Conservation (phyloP, 805 yeast genomes). For the Starmera caribaea region DNA sequence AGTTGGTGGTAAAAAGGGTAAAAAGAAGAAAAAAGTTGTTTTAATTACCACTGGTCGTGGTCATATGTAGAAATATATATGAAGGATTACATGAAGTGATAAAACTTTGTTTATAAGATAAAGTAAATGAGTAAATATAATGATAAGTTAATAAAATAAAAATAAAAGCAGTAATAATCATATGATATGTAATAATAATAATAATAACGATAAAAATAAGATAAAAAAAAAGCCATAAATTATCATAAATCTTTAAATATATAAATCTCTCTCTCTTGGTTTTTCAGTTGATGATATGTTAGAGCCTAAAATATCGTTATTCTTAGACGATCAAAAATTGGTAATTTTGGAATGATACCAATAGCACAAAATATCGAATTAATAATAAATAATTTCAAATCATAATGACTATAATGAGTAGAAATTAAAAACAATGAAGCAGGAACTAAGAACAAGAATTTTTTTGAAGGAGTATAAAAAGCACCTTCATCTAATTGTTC, state of each 20-base stretch:
- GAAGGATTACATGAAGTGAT: no score
- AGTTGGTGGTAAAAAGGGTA: constrained; percentile 6
- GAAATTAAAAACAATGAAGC: constrained; percentile 75
- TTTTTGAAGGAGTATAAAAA: constrained; percentile 94
- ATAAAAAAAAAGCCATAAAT: neutral
- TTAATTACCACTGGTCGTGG: constrained; percentile 9
- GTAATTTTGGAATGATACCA: constrained; percentile 88
- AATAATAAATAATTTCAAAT: constrained; percentile 64
- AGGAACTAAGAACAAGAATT: constrained; percentile 89
- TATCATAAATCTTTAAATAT: neutral
- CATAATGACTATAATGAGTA: constrained; percentile 86
- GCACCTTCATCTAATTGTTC: constrained; percentile 94
- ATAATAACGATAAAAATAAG: neutral
- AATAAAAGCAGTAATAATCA: no score
- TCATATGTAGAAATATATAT: constrained; percentile 5
- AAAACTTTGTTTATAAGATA: neutral
- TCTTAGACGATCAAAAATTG: constrained; percentile 71
- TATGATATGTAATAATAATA: no score
- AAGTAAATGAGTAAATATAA: neutral
- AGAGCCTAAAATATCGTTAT: constrained; percentile 25
- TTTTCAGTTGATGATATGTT: neutral
- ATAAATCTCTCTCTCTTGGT: no score
- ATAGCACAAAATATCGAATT: constrained; percentile 69
- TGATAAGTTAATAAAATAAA: no score
- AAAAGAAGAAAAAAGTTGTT: constrained; percentile 18